Evolutionary conservation across 192 early-diverging fungal species (phyloP), one percentile per base, ranked within the genome.

Genomic region (Lobulomyces angularis): DNA sequence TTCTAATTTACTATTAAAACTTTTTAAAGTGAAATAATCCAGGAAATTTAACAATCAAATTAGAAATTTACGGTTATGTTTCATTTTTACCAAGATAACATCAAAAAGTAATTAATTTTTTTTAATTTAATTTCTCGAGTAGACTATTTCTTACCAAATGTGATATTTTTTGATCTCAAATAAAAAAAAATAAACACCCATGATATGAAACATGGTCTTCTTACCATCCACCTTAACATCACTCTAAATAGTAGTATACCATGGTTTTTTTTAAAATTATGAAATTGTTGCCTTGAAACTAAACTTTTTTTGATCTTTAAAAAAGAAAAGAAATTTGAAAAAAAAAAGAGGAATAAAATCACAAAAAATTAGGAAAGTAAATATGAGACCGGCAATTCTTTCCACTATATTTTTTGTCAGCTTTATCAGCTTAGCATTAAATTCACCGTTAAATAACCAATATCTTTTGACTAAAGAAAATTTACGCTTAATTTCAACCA

Each of bases 91-190:
- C n/a, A n/a, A n/a, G n/a, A n/a, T n/a, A n/a, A n/a, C n/a, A n/a
- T n/a, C n/a, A n/a, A n/a, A n/a, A n/a, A n/a, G n/a, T n/a, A n/a
- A n/a, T n/a, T n/a, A n/a, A n/a, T n/a, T n/a, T n/a, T n/a, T n/a
- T n/a, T n/a, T n/a, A n/a, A n/a, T n/a, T n/a, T n/a, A n/a, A n/a
- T n/a, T n/a, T n/a, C 86, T 84, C 46, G 86, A 83, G 43, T 87
- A 82, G 37, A 84, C 84, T 25, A 87, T 80, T 51, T 89, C 86
- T 65, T 86, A 45, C 11, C 26, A 19, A 11, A 32, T 22, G 28
- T 31, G 36, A 5, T 23, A 31, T 31, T 34, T 34, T 9, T 34
- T 45, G 1, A 45, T 35, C 30, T 21, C 36, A 19, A 37, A 23
- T 9, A 37, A 37, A 37, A 5, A 4, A 23, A 23, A 5, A 23